A percentile compares a stretch with the other conserved stretches of the same genome.
Conservation (phyloP, 495 filamentous ascomycete genomes). For the Aspergillus nanangensis region DNA sequence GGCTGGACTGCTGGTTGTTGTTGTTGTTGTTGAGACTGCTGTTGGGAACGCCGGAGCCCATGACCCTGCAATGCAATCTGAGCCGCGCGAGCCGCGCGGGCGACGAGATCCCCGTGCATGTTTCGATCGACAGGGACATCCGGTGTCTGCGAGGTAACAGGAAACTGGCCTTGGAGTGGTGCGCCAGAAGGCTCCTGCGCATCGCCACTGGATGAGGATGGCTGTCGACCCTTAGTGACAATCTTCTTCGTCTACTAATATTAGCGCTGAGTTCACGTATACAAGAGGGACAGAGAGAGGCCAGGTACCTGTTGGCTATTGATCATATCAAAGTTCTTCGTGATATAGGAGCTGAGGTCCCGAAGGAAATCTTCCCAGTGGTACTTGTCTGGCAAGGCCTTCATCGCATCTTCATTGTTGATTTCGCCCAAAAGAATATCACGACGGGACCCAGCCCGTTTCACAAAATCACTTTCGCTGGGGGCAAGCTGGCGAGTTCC, state of each 20-base stretch:
- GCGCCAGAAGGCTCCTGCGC: constrained; percentile 33
- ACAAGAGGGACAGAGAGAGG: background rate
- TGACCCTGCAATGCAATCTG: constrained; percentile 51
- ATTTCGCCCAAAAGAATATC: constrained; percentile 62
- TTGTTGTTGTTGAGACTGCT: constrained; percentile 33
- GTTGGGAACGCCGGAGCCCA: constrained; percentile 39
- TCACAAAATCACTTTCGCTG: constrained; percentile 72
- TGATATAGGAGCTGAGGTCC: constrained; percentile 68
- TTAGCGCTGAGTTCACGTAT: constrained; percentile 13
- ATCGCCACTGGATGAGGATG: constrained; percentile 39
- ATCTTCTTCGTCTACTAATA: constrained; percentile 33
- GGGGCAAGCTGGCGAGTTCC: constrained; percentile 59
- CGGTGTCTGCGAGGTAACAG: constrained; percentile 35
- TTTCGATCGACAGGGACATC: constrained; percentile 41
- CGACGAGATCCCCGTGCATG: constrained; percentile 49
- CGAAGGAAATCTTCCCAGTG: constrained; percentile 76
- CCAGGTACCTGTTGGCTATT: constrained; percentile 46
- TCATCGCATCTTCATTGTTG: constrained; percentile 56
- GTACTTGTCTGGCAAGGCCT: constrained; percentile 66
- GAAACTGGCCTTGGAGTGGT: constrained; percentile 43
- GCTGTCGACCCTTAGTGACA: constrained; percentile 36
- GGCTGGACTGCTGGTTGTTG: constrained; percentile 22
- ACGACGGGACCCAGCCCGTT: constrained; percentile 57
- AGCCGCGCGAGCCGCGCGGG: constrained; percentile 48
- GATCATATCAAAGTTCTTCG: constrained; percentile 66